phyloP scores from a whole-genome alignment of 106 monocot genomes.

The Posidonia australis region DNA sequence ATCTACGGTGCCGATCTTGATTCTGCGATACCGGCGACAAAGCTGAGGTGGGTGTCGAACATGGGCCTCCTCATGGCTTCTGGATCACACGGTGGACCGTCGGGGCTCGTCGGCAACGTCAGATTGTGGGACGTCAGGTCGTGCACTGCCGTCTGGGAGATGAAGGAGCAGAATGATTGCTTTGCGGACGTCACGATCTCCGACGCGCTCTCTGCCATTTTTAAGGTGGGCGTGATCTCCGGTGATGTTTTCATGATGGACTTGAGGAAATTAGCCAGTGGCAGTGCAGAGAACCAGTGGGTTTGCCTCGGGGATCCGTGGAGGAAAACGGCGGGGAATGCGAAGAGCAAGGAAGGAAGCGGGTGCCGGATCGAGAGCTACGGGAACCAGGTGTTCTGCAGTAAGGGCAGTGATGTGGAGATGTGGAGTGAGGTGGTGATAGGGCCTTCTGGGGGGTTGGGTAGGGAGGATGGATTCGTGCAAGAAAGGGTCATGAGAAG shows the following conservation, averaged over 20 bases:
- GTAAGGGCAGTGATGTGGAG: constrained; percentile 22
- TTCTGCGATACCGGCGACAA: constrained; percentile 51
- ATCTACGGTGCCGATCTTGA: constrained; percentile 56
- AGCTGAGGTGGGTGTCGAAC: constrained; percentile 40
- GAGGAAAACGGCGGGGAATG: neutral
- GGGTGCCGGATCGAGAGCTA: constrained; percentile 19
- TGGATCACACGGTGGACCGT: constrained; percentile 61
- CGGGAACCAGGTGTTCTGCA: constrained; percentile 16
- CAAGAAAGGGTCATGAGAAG: constrained; percentile 23
- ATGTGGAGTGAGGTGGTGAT: constrained; percentile 28
- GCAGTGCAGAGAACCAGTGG: constrained; percentile 27
- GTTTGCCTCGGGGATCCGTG: constrained; percentile 16
- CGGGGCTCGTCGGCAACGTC: constrained; percentile 41
- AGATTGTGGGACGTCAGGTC: constrained; percentile 52
- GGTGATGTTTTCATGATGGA: constrained; percentile 72
- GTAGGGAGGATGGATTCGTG: neutral
- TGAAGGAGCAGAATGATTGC: constrained; percentile 48
- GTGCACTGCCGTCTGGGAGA: constrained; percentile 29
- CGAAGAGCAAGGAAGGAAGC: constrained; percentile 18
- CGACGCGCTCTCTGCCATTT: constrained; percentile 34
- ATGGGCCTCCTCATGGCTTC: constrained; percentile 45
- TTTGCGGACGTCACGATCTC: constrained; percentile 52
- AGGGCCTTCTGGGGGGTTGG: neutral
- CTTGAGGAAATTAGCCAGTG: constrained; percentile 41
- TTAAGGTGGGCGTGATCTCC: constrained; percentile 53